Conservation (phyloP, 495 filamentous ascomycete species). For the Astrocystis sublimbata region DNA sequence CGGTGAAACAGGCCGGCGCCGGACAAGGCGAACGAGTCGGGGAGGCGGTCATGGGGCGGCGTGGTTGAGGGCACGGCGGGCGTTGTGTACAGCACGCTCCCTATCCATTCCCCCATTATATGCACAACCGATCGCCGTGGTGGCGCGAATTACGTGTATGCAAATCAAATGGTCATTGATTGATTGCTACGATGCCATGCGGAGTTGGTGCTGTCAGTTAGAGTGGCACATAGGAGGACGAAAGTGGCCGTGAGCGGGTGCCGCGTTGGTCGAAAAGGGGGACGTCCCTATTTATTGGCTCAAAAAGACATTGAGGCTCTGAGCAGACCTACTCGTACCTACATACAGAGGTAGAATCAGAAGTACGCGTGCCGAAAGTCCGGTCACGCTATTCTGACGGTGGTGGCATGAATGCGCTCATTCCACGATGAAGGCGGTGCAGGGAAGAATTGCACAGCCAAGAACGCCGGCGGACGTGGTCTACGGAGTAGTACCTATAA, state of each 20-base stretch:
- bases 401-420: background rate
- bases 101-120: too few species aligned
- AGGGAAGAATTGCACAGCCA: background rate
- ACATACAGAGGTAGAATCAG: background rate
- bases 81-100: too few species aligned
- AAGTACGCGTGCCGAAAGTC: background rate
- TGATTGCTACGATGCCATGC: background rate
- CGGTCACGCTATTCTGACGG: constrained; percentile 3
- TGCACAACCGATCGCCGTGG: too few species aligned
- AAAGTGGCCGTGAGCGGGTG: too few species aligned
- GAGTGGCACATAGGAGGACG: background rate
- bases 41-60: constrained; percentile 17
- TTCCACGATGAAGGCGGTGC: background rate
- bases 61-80: background rate
- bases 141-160: too few species aligned
- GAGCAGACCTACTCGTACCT: too few species aligned
- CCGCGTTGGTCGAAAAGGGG: too few species aligned
- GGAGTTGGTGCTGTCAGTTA: background rate
- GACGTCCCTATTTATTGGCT: background rate
- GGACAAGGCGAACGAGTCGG: constrained; percentile 14
- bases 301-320: background rate
- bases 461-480: background rate
- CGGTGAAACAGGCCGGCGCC: constrained; percentile 19
- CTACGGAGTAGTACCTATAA: too few species aligned
- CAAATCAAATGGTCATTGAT: background rate